Evolutionary conservation across 371 early-diverging fungal genomes (phyloP), one percentile per base, ranked within the genome.

Genomic region (Mortierella sp.): DNA sequence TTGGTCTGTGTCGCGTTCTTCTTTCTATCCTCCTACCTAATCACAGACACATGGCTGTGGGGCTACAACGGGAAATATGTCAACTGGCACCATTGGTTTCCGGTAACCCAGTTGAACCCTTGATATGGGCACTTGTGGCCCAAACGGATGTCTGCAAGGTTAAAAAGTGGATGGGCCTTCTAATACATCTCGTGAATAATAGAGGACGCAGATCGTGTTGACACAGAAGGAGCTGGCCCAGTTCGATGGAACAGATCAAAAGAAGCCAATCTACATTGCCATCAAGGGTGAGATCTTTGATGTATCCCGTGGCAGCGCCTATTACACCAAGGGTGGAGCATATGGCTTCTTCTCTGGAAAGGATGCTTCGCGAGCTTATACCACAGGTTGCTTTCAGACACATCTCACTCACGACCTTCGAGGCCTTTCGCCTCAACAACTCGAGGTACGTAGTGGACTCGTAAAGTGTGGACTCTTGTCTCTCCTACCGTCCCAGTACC

Each of bases 351-450:
- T 98, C 84, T 92, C 97, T 14, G 98, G 98, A 2, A 86, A 87
- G 62, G 98, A 97, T 78, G 95, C 96, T 5, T 90, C 95, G 5
- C 83, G 98, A 45, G 97, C 98, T 2, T 98, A 92, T 78, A 93
- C 93, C 19, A 97, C 98, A 1, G 96, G 97, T 31, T 98, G 98
- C 79, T 94, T 94, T 70, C 62, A 94, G 61, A 92, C 92, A 19
- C 95, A 97, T 70, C 82, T 96, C 34, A 96, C 97, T 2, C 95
- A 96, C 64, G 98, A 98, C 80, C 78, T 93, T 18, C 89, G 98
- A 23, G 97, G 96, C 1, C 81, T 98, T 13, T 82, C 81, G 3
- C 82, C 83, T 16, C 80, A 82, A 2, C 85, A 98, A 76, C 60
- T 96, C 10, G 87, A 89, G 71, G 92, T 89, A 85, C 21, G 66